Percentiles rank a stretch among this genome's conserved stretches.
phyloP scores from a whole-genome alignment of 306 rosid species.

The Senna siamea region DNA sequence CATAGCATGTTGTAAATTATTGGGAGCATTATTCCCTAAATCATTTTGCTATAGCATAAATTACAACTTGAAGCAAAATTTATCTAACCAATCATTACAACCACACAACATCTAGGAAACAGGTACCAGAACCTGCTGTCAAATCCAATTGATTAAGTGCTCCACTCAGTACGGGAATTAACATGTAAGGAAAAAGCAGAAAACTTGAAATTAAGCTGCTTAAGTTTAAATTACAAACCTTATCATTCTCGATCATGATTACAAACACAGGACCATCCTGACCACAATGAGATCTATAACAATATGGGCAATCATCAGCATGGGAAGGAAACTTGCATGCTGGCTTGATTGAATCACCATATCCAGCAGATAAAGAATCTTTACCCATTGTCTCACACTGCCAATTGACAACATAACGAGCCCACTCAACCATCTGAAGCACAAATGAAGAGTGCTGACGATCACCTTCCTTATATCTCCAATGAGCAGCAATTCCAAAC shows the following conservation, averaged over 20 bases:
- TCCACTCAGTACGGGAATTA: not conserved
- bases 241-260: slow-evolving; percentile 84
- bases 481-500: slow-evolving; percentile 97
- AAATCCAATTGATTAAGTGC: not conserved
- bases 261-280: slow-evolving; percentile 88
- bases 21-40: not conserved
- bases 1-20: not conserved
- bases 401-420: slow-evolving; percentile 97
- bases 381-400: slow-evolving; percentile 90
- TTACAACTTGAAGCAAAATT: not conserved
- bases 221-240: slow-evolving; percentile 58
- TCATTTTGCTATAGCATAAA: no score
- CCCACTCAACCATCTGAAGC: slow-evolving; percentile 99
- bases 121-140: not conserved
- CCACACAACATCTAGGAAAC: not conserved
- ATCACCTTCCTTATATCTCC: slow-evolving; percentile 98
- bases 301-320: slow-evolving; percentile 79
- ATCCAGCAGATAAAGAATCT: slow-evolving; percentile 59
- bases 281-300: slow-evolving; percentile 65
- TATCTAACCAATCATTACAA: not conserved
- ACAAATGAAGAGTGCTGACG: slow-evolving; percentile 83
- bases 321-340: slow-evolving; percentile 92
- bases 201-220: not conserved
- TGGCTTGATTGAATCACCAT: slow-evolving; percentile 61
- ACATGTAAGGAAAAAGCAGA: not conserved